These are phyloP conservation scores for Suillus placidus DNA, from an alignment of 768 basidiomycete species.

Conservation along the genomic window DNA sequence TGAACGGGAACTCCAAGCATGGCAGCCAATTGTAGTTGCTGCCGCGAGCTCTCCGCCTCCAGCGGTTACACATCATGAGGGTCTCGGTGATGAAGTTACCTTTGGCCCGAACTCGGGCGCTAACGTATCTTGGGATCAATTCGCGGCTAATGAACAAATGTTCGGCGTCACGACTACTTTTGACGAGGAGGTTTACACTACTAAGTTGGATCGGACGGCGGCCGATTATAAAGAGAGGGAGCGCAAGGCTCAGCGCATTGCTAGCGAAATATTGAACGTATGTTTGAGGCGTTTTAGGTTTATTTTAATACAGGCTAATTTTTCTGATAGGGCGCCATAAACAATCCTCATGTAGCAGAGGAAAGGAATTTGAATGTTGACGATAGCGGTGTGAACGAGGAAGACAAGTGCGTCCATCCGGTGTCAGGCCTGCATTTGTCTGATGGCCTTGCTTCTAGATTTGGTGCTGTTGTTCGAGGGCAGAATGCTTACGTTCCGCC, in stretches of 20 bases:
- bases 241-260: conserved; percentile 82
- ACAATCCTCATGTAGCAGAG: conserved; percentile 87
- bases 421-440: conserved; percentile 90
- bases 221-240: conserved; percentile 90
- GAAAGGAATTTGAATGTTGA: conserved; percentile 72
- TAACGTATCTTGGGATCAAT: conserved; percentile 82
- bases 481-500: conserved; percentile 94
- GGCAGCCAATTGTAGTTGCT: conserved; percentile 54
- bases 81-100: conserved; percentile 63
- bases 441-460: conserved; percentile 84
- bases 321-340: conserved; percentile 52
- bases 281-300: conserved; percentile 29
- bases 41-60: conserved; percentile 34
- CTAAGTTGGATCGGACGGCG: conserved; percentile 82
- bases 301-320: conserved; percentile 16
- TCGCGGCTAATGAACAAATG: conserved; percentile 87
- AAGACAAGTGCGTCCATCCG: conserved; percentile 83
- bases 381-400: conserved; percentile 83
- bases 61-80: conserved; percentile 29
- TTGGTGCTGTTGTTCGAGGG: conserved; percentile 87
- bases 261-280: conserved; percentile 89
- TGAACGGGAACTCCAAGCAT: conserved; percentile 82
- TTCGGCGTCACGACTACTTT: conserved; percentile 92
- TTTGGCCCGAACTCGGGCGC: conserved; percentile 58
- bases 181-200: conserved; percentile 94